phyloP scores from a whole-genome alignment of 2,329 filamentous ascomycete genomes.

The Aurifilum marmelostoma region DNA sequence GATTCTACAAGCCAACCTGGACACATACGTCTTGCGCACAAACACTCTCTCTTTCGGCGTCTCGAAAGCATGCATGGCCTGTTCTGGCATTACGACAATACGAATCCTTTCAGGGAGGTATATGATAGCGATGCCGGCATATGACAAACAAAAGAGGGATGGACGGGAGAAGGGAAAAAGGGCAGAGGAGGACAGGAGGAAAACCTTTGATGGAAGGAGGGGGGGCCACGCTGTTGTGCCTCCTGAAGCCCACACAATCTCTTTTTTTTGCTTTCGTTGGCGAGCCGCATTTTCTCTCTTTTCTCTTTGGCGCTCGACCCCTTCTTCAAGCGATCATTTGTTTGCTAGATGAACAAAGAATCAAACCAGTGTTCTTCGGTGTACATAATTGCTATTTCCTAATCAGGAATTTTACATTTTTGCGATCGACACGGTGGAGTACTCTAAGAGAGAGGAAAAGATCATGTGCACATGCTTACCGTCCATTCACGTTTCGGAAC shows the following conservation, averaged over 20 bases:
- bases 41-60: not conserved
- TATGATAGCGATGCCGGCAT: conserved; percentile 1
- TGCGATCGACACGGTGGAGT: not conserved
- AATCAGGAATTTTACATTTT: not conserved
- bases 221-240: not conserved
- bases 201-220: not conserved
- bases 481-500: not conserved
- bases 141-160: not conserved
- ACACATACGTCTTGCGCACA: not conserved
- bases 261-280: conserved; percentile 16
- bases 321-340: conserved; percentile 3
- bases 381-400: conserved; percentile 22
- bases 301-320: not conserved
- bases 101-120: not conserved
- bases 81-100: conserved; percentile 2
- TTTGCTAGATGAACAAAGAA: conserved; percentile 7
- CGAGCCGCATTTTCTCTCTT: not conserved
- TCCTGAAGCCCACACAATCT: not conserved
- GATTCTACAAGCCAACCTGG: conserved; percentile 2
- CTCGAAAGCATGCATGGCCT: not conserved
- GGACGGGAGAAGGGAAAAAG: not conserved
- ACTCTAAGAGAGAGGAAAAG: not conserved
- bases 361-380: conserved; percentile 2
- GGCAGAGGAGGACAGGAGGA: not conserved
- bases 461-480: not conserved